Evolutionary conservation across 495 filamentous ascomycete genomes (phyloP), one percentile per base, ranked within the genome.

Genomic region (Aspergillus leporis): DNA sequence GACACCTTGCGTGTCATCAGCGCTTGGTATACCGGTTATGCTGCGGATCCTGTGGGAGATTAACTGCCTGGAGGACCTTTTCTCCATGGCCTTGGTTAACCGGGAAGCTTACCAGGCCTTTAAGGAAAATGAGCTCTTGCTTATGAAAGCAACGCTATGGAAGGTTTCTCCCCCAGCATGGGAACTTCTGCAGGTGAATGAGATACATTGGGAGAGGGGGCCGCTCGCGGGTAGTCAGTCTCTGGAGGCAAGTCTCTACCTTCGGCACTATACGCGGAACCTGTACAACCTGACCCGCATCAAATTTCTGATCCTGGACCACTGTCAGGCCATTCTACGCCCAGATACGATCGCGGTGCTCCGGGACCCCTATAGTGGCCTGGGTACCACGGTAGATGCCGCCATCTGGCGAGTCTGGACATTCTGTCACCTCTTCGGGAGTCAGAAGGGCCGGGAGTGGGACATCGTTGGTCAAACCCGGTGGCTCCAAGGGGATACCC

Each of bases 391-490:
- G 19, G 28, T 61, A 16, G 59, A 61, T 31, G 53, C 48, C 9
- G 59, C 59, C 0, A 51, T 61, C 45, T 61, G 53, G 53, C 52
- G 59, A 0, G 46, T 61, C 16, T 61, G 59, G 59, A 61, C 46
- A 7, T 61, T 61, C 34, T 61, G 59, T 36, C 45, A 56, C 25
- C 46, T 61, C 2, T 61, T 61, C 25, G 59, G 59, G 3, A 56
- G 51, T 23, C 43, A 55, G 36, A 61, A 54, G 46, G 53, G 36
- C 22, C 45, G 52, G 10, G 59, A 61, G 18, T 28, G 45, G n/a
- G 59, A 61, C 46, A 25, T 47, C 5, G 25, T 38, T 18, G 52
- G 59, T 1, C 59, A 61, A 10, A 38, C 41, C 3, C 23, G 53
- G 13, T 61, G 59, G 59, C 45, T 61, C 23, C 34, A 45, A n/a